phyloP scores from a whole-genome alignment of 192 early-diverging fungal species.

The Globomyces pollinis-pini region DNA sequence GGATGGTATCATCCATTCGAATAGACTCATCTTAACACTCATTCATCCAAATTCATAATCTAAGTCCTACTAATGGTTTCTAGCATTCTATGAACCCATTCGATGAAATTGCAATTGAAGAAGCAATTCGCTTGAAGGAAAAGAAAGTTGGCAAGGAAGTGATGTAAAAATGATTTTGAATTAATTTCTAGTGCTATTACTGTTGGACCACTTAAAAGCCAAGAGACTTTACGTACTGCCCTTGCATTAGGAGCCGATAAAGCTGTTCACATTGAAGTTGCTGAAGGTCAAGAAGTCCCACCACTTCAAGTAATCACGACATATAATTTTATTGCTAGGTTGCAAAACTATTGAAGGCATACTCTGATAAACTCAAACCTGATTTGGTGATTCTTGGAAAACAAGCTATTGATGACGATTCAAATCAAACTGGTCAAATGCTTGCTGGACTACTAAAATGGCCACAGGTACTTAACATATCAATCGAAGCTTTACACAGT shows the following conservation, averaged over 20 bases:
- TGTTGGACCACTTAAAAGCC: slow-evolving; percentile 78
- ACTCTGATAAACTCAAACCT: slow-evolving; percentile 83
- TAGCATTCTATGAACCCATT: slow-evolving; percentile 98
- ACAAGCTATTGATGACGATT: slow-evolving; percentile 98
- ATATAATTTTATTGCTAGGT: slow-evolving; percentile 55
- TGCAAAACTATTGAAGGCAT: slow-evolving; percentile 87
- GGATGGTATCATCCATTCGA: too few species aligned
- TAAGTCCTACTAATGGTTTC: background rate
- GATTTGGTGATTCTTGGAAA: slow-evolving; percentile 94
- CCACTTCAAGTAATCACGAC: slow-evolving; percentile 61
- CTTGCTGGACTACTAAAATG: slow-evolving; percentile 88
- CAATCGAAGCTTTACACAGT: background rate
- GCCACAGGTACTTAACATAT: slow-evolving; percentile 77
- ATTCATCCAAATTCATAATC: background rate
- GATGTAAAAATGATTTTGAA: too few species aligned
- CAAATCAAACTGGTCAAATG: slow-evolving; percentile 97
- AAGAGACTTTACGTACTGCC: slow-evolving; percentile 90
- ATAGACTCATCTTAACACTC: background rate
- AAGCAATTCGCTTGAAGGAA: slow-evolving; percentile 91
- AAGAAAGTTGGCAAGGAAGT: slow-evolving; percentile 70
- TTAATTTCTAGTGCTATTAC: too few species aligned
- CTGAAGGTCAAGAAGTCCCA: slow-evolving; percentile 47
- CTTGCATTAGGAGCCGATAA: slow-evolving; percentile 97
- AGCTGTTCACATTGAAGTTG: slow-evolving; percentile 85
- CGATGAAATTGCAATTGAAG: slow-evolving; percentile 98